Evolutionary conservation across 129 eudicot species (phyloP), one percentile per base, ranked within the genome.

Genomic region (Centella asiatica): DNA sequence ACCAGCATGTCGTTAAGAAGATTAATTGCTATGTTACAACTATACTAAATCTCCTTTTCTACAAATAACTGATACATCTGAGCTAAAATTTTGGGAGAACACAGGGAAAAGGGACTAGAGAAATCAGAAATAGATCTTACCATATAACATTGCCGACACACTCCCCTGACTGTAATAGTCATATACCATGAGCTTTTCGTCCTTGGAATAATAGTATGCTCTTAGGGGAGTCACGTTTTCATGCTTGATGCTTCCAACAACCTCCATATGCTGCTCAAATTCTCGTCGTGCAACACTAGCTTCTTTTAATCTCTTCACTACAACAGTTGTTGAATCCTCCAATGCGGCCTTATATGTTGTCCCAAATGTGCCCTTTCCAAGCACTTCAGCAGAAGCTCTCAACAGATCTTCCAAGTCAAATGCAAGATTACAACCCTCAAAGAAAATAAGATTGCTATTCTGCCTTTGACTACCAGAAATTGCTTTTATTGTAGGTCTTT

Each of bases 311-410:
- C 98, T 82, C 79, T 87, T 92, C 57, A 92, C 98, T 13, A 75
- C 98, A 19, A 92, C 86, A 15, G 76, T 84, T 42, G 69, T 80
- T 25, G 90, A 65, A 74, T 87, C 98, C 79, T 92, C 98, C 68
- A 92, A 72, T 39, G 95, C 88, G 1, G 95, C 98, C 76, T 84
- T 92, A 67, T 92, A 92, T 14, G 98, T 87, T 5, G 95, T 84
- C 36, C 98, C 98, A 45, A 77, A 92, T 0, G 84, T 77, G 6
- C 98, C 98, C 78, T 87, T 92, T 3, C 98, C 98, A 0, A 92
- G 95, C 51, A 87, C 90, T 72, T 92, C 96, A 5, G 96, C 98
- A 3, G 98, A 92, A 52, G 96, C 98, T 74, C 94, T 82, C 80
- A 92, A 77, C 58, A 92, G 73, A 76, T 92, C 98, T 69, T 92